Evolutionary conservation across 441 rosid species (phyloP), one percentile per base, ranked within the genome.

Genomic region (Capsella rubella): DNA sequence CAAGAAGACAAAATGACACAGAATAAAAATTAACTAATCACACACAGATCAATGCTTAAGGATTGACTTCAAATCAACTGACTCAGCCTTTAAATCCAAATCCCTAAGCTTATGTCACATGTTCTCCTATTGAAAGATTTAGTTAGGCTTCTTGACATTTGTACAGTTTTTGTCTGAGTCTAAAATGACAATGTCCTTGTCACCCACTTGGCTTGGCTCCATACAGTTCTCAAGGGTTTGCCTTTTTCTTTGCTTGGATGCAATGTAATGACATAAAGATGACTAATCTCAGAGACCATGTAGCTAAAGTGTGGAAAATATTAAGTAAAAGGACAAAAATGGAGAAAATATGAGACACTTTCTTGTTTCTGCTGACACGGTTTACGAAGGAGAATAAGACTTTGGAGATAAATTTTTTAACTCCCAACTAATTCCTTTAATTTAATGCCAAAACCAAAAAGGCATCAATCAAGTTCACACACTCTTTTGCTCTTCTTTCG

Each of bases 61-160:
- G 65, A 53, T 69, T 66, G 69, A 66, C 53, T 76, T 43, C n/a
- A 49, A 58, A 21, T 56, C 27, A 69, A 69, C 34, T 63, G 49
- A 42, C 14, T 55, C 39, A 40, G 64, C 46, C 13, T 42, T 9
- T 11, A 34, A 73, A 57, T 62, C 81, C 82, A 79, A 75, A 81
- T 79, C 80, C 82, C 81, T 49, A 79, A 55, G 58, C 73, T 78
- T 66, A 53, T 69, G 73, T 64, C 82, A 69, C 78, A 76, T 65
- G 78, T 72, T 80, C 43, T 69, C 57, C n/a, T 55, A 40, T 67
- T 67, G 62, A 67, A 67, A 31, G 47, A 50, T 47, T 47, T 64
- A 15, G 69, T 62, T 54, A 76, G 82, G 82, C 56, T 75, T 82
- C 74, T 82, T 76, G 82, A 45, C 71, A 75, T 58, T 65, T 57